Conservation (phyloP, 192 early-diverging fungal species). For the Neocallimastix lanati region DNA sequence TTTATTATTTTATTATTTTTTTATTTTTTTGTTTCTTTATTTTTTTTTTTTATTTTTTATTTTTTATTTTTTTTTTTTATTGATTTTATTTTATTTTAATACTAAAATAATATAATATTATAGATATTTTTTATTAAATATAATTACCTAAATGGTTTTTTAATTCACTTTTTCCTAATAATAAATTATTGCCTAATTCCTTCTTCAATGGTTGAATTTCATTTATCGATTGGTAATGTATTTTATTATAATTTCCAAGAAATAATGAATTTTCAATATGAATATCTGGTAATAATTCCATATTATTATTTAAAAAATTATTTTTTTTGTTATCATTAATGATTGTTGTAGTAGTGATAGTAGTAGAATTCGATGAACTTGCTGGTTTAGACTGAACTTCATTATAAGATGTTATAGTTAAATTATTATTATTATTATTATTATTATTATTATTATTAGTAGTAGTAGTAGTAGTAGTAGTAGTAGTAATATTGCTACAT, state of each 20-base stretch:
- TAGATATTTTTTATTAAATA: too few relatives aligned
- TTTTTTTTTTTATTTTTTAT: too few relatives aligned
- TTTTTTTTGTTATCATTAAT: neutral
- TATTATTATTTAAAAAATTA: neutral
- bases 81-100: too few relatives aligned
- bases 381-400: neutral
- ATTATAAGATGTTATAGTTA: neutral
- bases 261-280: neutral
- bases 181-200: neutral
- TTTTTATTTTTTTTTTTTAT: too few relatives aligned
- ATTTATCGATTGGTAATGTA: neutral
- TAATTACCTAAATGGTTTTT: neutral
- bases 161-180: neutral
- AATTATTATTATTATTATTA: neutral
- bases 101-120: too few relatives aligned
- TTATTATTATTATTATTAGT: neutral
- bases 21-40: too few relatives aligned
- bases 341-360: neutral
- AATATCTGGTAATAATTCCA: neutral
- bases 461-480: too few relatives aligned
- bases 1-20: too few relatives aligned
- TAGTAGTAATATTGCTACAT: too few relatives aligned
- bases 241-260: neutral
- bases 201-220: neutral
- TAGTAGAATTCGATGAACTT: neutral